Percentiles rank a stretch among this genome's conserved stretches.
Conservation (phyloP, 202 grass and related monocot genomes). For the Zoysia matrella region DNA sequence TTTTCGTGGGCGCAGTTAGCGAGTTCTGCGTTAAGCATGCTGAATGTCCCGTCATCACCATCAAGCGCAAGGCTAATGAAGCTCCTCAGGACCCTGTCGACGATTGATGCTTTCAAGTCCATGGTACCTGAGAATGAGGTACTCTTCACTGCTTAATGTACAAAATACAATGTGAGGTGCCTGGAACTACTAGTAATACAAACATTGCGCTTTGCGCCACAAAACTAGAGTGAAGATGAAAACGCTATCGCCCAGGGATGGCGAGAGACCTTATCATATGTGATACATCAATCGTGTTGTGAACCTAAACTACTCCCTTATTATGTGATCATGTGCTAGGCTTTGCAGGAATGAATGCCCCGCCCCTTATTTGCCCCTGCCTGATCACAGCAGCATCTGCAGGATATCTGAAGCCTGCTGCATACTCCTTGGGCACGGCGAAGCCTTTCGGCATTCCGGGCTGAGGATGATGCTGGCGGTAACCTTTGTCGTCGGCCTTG, state of each 20-base stretch:
- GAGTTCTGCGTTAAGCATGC: slow-evolving; percentile 77
- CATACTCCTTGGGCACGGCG: slow-evolving; percentile 45
- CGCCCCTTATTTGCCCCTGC: slow-evolving; percentile 54
- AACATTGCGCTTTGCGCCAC: slow-evolving; percentile 39
- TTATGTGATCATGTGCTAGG: slow-evolving; percentile 51
- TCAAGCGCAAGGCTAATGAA: slow-evolving; percentile 86
- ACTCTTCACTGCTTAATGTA: slow-evolving; percentile 68
- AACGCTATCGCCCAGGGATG: slow-evolving; percentile 34
- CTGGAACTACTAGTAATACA: slow-evolving; percentile 35
- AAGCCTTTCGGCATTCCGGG: slow-evolving; percentile 29
- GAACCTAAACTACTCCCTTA: slow-evolving; percentile 38
- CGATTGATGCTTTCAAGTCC: slow-evolving; percentile 47
- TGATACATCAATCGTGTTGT: slow-evolving; percentile 52
- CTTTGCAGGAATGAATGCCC: slow-evolving; percentile 56
- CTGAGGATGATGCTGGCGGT: slow-evolving; percentile 16
- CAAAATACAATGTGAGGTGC: slow-evolving; percentile 52
- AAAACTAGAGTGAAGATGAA: slow-evolving; percentile 65
- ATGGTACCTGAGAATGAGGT: slow-evolving; percentile 33
- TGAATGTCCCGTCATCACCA: slow-evolving; percentile 61
- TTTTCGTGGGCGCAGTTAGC: slow-evolving; percentile 92
- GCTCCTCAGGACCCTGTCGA: slow-evolving; percentile 84
- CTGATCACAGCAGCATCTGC: slow-evolving; percentile 44
- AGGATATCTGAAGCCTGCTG: slow-evolving; percentile 52
- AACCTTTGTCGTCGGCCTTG: slow-evolving; percentile 41
- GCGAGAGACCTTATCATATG: slow-evolving; percentile 40